Base-by-base conservation (phyloP, 2,329 filamentous ascomycete genomes). In the Coleophoma cylindrospora region DNA sequence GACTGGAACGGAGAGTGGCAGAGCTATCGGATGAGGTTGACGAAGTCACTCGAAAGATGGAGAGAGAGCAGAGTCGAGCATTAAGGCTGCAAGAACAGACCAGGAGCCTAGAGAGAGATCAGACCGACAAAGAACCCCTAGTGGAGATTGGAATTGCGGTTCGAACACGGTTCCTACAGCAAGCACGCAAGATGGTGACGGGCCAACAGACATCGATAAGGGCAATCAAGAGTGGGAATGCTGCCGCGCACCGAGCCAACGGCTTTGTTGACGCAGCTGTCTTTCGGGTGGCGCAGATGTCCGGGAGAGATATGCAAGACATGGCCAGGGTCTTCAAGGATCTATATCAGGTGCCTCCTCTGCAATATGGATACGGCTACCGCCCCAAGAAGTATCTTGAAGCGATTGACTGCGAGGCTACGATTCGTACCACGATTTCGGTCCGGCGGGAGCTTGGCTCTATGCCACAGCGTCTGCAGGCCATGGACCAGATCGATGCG, bases 141-240 rank as follows among this genome's bases (percentile, higher is more conserved):
- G 41, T 43, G 3, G 27, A 53, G 13, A 48, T 50, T 36, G 47
- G 47, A 34, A 50, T 22, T 22, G 50, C 45, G 5, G 40, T 52
- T 11, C 21, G 50, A 13, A 12, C 34, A 7, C 34, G 47, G 0
- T 53, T 45, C 32, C 34, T 53, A 1, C 43, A 53, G 1, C 44
- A 52, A 41, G 50, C 43, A n/a, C 34, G 40, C 44, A 22, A 40
- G 10, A 27, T 12, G 0, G 17, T 27, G 32, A 7, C 3, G 33
- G 3, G 11, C 21, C 19, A n/a, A 4, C 11, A 19, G 44, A 2
- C 4, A 10, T 12, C 22, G 34, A 4, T 13, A 4, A 14, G 37
- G 21, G n/a, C 41, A 8, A 48, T 51, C 17, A 21, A 34, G 1
- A 48, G 46, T 2, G 52, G 50, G 0, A 54, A 54, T 10, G 12